Conservation (phyloP, 2,329 filamentous ascomycete genomes). For the Thelonectria blattea region DNA sequence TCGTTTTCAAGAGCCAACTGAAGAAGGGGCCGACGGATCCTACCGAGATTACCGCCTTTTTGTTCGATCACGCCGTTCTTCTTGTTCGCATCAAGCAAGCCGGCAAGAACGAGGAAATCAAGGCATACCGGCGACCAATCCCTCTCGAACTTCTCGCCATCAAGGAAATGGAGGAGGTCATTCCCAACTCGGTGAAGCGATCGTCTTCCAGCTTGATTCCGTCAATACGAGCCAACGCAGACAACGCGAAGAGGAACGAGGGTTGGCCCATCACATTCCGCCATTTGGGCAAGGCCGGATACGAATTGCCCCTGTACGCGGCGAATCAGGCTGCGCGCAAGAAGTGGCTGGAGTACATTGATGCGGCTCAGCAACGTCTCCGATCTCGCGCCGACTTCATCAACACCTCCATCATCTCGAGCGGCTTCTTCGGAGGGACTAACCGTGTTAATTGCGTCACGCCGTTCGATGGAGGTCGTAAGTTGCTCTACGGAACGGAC, state of each 20-base stretch:
- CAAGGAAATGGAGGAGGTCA: constrained; percentile 95
- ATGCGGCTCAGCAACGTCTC: constrained; percentile 85
- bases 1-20: constrained; percentile 92
- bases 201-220: constrained; percentile 84
- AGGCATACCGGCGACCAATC: constrained; percentile 92
- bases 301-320: constrained; percentile 88
- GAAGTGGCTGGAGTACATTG: constrained; percentile 97
- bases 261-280: constrained; percentile 96
- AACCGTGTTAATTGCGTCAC: constrained; percentile 95
- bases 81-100: constrained; percentile 89
- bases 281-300: constrained; percentile 93
- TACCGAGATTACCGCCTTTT: constrained; percentile 89
- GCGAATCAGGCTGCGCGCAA: constrained; percentile 84
- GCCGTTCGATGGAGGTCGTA: constrained; percentile 92
- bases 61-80: constrained; percentile 95
- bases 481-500: constrained; percentile 93
- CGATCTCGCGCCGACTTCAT: constrained; percentile 91
- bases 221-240: constrained; percentile 53
- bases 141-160: constrained; percentile 92
- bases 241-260: constrained; percentile 68
- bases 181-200: constrained; percentile 81
- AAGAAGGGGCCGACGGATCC: constrained; percentile 92
- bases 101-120: constrained; percentile 92
- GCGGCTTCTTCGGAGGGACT: constrained; percentile 64
- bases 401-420: constrained; percentile 69